phyloP scores from a whole-genome alignment of 2,329 filamentous ascomycete species.

The Neofusicoccum umdonicola region DNA sequence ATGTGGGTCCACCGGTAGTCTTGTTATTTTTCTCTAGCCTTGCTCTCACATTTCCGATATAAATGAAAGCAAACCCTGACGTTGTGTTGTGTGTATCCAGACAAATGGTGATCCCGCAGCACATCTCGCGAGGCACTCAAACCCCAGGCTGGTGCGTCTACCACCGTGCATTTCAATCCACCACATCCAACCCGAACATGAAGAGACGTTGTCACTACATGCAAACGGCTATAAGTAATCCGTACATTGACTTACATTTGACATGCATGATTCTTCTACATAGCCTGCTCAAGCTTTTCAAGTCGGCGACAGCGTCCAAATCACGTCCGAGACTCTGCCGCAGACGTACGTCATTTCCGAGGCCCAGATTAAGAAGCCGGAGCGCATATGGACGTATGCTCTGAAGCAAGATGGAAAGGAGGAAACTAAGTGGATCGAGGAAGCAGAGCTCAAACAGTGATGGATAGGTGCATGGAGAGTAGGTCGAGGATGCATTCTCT shows the following conservation, averaged over 20 bases:
- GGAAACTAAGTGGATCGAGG: neutral
- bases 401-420: neutral
- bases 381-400: constrained; percentile 3
- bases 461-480: neutral
- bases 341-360: neutral
- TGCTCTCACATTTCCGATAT: too few relatives aligned
- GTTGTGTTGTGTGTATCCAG: neutral
- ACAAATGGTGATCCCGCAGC: neutral
- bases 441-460: neutral
- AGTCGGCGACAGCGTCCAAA: neutral
- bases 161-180: neutral
- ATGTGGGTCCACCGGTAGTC: neutral
- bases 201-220: too few relatives aligned
- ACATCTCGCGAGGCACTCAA: constrained; percentile 1
- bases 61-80: neutral
- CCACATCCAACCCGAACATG: neutral
- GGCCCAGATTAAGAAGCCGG: neutral
- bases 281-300: constrained; percentile 1
- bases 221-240: too few relatives aligned
- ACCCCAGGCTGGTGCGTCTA: constrained; percentile 10
- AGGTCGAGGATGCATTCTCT: neutral
- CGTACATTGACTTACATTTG: too few relatives aligned
- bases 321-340: neutral
- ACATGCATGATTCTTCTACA: too few relatives aligned
- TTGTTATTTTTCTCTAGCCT: neutral